These are phyloP conservation scores for Halophytophthora batemanensis DNA, from an alignment of 352 stramenopile genomes.

Conservation along the genomic window DNA sequence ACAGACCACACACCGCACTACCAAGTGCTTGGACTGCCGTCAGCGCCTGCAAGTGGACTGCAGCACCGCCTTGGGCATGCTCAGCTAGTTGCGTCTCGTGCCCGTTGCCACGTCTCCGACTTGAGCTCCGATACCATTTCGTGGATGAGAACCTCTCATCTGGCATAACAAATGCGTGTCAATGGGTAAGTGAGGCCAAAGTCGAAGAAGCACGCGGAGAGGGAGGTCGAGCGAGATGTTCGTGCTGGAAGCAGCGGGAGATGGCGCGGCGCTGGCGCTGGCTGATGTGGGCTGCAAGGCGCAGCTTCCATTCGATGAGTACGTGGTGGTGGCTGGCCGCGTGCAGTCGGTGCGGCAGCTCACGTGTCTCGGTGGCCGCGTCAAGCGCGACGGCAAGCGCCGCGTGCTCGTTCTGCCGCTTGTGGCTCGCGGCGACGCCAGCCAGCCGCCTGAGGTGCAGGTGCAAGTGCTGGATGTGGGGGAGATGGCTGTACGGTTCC, in stretches of 20 bases:
- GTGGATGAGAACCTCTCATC: too few species aligned
- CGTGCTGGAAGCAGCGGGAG: slow-evolving; percentile 31
- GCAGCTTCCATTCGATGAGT: slow-evolving; percentile 55
- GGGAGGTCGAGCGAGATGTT: slow-evolving; percentile 36
- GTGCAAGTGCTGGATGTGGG: slow-evolving; percentile 48
- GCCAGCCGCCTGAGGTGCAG: slow-evolving; percentile 24
- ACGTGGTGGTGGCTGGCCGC: slow-evolving; percentile 48
- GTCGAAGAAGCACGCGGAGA: too few species aligned
- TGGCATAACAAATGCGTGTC: too few species aligned
- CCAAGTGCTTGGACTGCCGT: too few species aligned
- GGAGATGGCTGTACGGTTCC: slow-evolving; percentile 48
- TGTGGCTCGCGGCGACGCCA: not conserved
- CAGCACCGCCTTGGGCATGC: too few species aligned
- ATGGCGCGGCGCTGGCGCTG: slow-evolving; percentile 22
- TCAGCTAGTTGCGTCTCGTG: too few species aligned
- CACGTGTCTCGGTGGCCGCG: slow-evolving; percentile 53
- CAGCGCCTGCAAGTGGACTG: too few species aligned
- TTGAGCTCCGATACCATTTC: too few species aligned
- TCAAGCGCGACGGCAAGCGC: slow-evolving; percentile 40
- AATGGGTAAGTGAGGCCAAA: too few species aligned
- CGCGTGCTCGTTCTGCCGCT: slow-evolving; percentile 52
- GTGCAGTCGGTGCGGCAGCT: slow-evolving; percentile 39
- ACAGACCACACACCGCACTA: too few species aligned
- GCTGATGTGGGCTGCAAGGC: slow-evolving; percentile 39
- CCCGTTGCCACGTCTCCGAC: too few species aligned